Base-by-base conservation (phyloP, 176 grass and related monocot genomes). In the Poa annua region DNA sequence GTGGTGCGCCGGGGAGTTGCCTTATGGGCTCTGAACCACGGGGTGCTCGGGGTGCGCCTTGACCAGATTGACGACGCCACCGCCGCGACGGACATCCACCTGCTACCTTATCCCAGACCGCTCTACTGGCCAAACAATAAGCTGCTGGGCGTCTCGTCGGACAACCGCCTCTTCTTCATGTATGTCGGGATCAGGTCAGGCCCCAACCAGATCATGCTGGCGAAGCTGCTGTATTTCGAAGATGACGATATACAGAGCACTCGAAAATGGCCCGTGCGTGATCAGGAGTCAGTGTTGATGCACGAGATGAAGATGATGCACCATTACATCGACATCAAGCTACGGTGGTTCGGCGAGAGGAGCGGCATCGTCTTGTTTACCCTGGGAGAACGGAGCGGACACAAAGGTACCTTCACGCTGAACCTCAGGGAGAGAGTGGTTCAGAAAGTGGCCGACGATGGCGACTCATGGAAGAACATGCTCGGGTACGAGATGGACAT, bases 81-180 rank as follows among this genome's bases (percentile, higher is more conserved):
- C 2, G 61, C 12, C 2, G 61, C 25, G 26, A 52, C 26, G 34
- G 80, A 59, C 21, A 36, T 21, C 22, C 80, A 82, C 51, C 15
- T 82, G 35, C 8, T 82, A 15, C 66, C 66, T 25, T 82, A 1
- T 49, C 11, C 47, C 47, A 15, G 33, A 4, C 1, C 4, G 4
- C 47, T 15, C 13, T 4, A 49, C 13, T 59, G 36, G 51, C 80
- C 22, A 15, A 0, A 81, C 14, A 21, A 17, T 0, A 36, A 51
- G 44, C 12, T 94, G 12, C 65, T 91, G 39, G 52, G 52, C 17
- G 12, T 54, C 16, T 54, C 52, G 17, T 11, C 52, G 1, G 17
- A 54, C 6, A 20, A 54, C 6, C 15, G 52, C 6, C 52, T 54
- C 52, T 54, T 54, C 52, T 54, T 20, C 52, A 7, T 54, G 5